These are phyloP conservation scores for Suhomyces wounanorum DNA, from an alignment of 1,139 yeast genomes.

Conservation along the genomic window DNA sequence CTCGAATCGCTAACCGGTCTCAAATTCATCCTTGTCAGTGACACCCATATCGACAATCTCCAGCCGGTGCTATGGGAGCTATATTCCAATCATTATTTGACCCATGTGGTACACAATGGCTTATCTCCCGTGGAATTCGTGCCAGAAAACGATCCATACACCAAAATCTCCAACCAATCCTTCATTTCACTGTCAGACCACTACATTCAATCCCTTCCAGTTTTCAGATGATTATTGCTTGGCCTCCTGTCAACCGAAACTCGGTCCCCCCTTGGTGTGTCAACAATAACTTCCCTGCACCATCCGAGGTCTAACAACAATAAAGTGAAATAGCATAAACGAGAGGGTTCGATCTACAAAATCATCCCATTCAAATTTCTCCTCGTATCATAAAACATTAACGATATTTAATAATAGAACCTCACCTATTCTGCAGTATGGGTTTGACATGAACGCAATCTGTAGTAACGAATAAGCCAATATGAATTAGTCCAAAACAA, in stretches of 20 bases:
- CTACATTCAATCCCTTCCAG: conserved; percentile 28
- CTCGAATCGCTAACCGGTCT: conserved; percentile 79
- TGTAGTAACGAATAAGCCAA: not conserved
- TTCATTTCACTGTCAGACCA: conserved; percentile 50
- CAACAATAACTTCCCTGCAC: no score
- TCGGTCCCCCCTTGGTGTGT: no score
- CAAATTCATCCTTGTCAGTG: conserved; percentile 74
- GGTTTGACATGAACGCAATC: not conserved
- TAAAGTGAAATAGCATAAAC: not conserved
- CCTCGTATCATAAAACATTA: not conserved
- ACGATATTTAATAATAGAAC: not conserved
- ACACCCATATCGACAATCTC: conserved; percentile 61
- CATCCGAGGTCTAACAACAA: not conserved
- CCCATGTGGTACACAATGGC: conserved; percentile 67
- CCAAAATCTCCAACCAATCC: conserved; percentile 42
- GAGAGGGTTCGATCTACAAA: not conserved
- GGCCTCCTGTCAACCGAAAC: no score
- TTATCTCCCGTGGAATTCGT: conserved; percentile 55
- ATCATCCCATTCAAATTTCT: not conserved
- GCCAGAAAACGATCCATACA: conserved; percentile 21
- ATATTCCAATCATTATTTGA: conserved; percentile 67
- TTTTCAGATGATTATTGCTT: conserved; percentile 5
- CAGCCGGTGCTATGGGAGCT: conserved; percentile 64
- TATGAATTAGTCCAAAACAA: not conserved
- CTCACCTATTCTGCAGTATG: not conserved